Evolutionary conservation across 345 rosid genomes (phyloP).

Genomic region (Salix purpurea): DNA sequence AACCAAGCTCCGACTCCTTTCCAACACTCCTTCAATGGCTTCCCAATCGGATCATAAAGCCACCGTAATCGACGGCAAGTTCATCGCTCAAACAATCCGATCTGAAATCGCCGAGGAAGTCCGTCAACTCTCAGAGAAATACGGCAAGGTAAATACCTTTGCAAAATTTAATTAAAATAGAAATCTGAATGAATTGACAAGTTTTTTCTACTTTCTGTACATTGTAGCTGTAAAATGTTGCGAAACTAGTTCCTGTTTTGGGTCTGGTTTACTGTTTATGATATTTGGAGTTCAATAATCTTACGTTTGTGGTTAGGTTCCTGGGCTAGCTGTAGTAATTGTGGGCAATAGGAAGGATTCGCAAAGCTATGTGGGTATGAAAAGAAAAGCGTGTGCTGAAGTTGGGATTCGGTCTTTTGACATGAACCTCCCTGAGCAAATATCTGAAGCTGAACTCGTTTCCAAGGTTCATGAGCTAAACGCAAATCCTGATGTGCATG

Average conservation of each 20-base stretch:
- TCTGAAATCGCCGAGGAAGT: constrained; percentile 81
- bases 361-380: constrained; percentile 81
- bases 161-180: background rate
- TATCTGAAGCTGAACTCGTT: constrained; percentile 62
- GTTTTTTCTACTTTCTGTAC: background rate
- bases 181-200: background rate
- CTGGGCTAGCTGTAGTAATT: constrained; percentile 84
- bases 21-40: constrained; percentile 32
- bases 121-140: constrained; percentile 49
- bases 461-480: constrained; percentile 80
- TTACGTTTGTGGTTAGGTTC: constrained; percentile 47
- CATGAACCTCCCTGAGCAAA: constrained; percentile 73
- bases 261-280: background rate
- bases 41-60: constrained; percentile 51
- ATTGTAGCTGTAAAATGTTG: background rate
- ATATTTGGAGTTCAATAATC: background rate
- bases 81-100: constrained; percentile 68
- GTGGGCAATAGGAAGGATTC: constrained; percentile 83
- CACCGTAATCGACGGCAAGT: constrained; percentile 67
- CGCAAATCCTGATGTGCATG: constrained; percentile 70
- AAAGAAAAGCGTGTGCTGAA: constrained; percentile 89
- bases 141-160: constrained; percentile 51
- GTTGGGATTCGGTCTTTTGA: constrained; percentile 81
- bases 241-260: background rate
- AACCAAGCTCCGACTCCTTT: background rate